Evolutionary conservation across 2,329 filamentous ascomycete species (phyloP), one percentile per base, ranked within the genome.

Genomic region (Camillea tinctor): DNA sequence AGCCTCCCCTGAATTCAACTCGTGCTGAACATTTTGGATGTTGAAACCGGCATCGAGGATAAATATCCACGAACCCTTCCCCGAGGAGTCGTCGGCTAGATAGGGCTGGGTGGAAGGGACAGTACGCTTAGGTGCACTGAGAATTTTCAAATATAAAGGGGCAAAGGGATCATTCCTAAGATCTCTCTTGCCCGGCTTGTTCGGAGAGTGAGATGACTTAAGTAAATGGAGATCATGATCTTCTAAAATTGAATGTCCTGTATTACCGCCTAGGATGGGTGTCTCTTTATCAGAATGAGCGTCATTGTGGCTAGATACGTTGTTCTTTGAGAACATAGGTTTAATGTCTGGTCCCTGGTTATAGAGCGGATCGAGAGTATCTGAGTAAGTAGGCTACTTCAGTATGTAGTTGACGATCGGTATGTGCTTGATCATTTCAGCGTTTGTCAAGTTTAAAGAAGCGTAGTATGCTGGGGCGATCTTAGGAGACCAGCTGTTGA

Each of bases 31-130:
- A 30, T 24, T 30, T 7, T 53, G 13, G 51, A 53, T 30, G 15
- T 53, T 53, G 51, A 53, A 53, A 19, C 51, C 51, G 15, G 21
- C 21, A 23, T 53, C 51, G 19, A 53, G 51, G 15, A 53, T 53
- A 17, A 53, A 53, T 21, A 53, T 53, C 51, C 51, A 53, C 9
- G 51, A 53, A 11, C n/a, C 51, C 24, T 53, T 53, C 3, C 51
- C 51, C 21, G 21, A 23, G 1, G 51, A 53, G 13, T 24, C 24
- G 30, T 53, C 51, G 3, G 51, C 1, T 13, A 53, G n/a, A 19
- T 30, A 53, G 20, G 51, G 51, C 51, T 53, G 24, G 6, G 9
- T 30, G 6, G 21, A 7, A 19, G 21, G 22, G 30, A 30, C 24
- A 4, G 51, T 53, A 17, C n/a, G 13, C 11, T 9, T 19, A 15